Evolutionary conservation across 1,284 basidiomycete genomes (phyloP).

Genomic region (Kalmanozyma brasiliensis): DNA sequence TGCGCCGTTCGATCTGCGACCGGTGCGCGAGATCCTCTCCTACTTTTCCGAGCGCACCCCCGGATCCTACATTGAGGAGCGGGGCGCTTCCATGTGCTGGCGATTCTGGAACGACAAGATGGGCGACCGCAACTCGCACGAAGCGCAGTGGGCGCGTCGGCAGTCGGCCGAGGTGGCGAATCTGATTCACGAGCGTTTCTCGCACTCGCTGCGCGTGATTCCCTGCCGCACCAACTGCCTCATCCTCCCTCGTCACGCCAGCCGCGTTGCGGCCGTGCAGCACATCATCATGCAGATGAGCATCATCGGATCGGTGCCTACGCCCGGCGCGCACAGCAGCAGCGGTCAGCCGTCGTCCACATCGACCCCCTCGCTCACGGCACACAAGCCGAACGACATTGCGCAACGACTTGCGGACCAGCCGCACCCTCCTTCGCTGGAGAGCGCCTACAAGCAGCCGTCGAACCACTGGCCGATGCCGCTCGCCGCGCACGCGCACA

Average conservation of each 20-base stretch:
- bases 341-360: slow-evolving; percentile 18
- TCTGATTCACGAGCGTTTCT: slow-evolving; percentile 75
- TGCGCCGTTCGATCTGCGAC: slow-evolving; percentile 77
- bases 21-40: slow-evolving; percentile 78
- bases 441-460: slow-evolving; percentile 57
- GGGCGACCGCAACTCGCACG: slow-evolving; percentile 70
- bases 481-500: slow-evolving; percentile 4
- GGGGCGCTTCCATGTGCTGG: slow-evolving; percentile 85
- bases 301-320: slow-evolving; percentile 30
- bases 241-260: slow-evolving; percentile 83
- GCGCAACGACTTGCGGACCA: slow-evolving; percentile 43
- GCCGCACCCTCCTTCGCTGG: slow-evolving; percentile 36
- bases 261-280: slow-evolving; percentile 79
- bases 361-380: slow-evolving; percentile 26
- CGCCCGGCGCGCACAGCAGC: slow-evolving; percentile 8
- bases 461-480: slow-evolving; percentile 57
- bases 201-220: slow-evolving; percentile 63
- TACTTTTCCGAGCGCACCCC: slow-evolving; percentile 89
- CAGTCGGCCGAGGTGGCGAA: slow-evolving; percentile 90
- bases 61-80: slow-evolving; percentile 83
- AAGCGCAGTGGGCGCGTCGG: slow-evolving; percentile 80
- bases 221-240: slow-evolving; percentile 71
- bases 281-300: slow-evolving; percentile 62
- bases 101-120: slow-evolving; percentile 77
- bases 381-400: slow-evolving; percentile 28